Evolutionary conservation across 345 rosid species (phyloP).

Genomic region (Lagerstroemia speciosa): DNA sequence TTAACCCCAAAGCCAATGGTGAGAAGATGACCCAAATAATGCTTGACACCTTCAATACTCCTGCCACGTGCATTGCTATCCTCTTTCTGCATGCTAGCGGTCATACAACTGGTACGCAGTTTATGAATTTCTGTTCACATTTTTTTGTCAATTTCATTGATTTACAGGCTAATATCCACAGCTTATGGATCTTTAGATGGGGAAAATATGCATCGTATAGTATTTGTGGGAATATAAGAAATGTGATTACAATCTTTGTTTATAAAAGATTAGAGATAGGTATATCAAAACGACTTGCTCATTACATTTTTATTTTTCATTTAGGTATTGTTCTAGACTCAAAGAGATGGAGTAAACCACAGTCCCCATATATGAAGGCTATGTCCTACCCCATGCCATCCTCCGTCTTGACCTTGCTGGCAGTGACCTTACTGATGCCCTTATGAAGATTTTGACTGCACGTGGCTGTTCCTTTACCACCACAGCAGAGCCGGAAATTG

Average conservation of each 20-base stretch:
- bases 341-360: constrained; percentile 54
- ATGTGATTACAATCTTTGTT: too few species aligned
- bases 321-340: constrained; percentile 56
- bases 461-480: constrained; percentile 75
- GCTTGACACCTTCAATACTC: constrained; percentile 21
- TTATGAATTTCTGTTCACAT: neutral
- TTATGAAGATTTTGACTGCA: constrained; percentile 59
- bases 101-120: constrained; percentile 57
- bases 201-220: neutral
- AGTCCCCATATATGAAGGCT: constrained; percentile 57
- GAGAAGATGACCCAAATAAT: constrained; percentile 61
- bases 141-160: neutral
- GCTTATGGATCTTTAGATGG: neutral
- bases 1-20: constrained; percentile 69
- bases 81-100: constrained; percentile 74
- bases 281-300: too few species aligned
- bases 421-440: constrained; percentile 69
- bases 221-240: neutral
- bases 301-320: neutral
- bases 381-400: constrained; percentile 78
- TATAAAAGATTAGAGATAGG: too few species aligned
- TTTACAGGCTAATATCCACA: neutral
- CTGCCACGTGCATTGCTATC: constrained; percentile 53
- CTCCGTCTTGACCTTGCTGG: too few species aligned
- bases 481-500: constrained; percentile 55